Percentiles rank a stretch among this genome's conserved stretches.
Conservation (phyloP, 2,329 filamentous ascomycete species). For the Phaeomoniella chlamydospora region DNA sequence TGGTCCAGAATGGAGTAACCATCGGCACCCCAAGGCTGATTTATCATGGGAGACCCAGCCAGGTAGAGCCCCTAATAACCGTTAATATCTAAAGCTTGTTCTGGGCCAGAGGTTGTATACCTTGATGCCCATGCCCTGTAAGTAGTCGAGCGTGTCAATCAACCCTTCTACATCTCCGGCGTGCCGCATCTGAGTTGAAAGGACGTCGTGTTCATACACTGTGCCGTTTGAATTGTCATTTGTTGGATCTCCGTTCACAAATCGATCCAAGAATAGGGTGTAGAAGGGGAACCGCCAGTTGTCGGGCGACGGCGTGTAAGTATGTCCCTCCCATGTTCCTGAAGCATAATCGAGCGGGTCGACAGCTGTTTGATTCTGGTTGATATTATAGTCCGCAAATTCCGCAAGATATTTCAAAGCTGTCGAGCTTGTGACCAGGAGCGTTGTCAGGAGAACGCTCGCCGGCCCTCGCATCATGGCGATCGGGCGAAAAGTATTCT, state of each 20-base stretch:
- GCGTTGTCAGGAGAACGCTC: slow-evolving; percentile 13
- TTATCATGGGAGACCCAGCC: slow-evolving; percentile 49
- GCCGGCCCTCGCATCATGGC: slow-evolving; percentile 17
- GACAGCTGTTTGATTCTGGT: slow-evolving; percentile 41
- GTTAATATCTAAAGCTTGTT: slow-evolving; percentile 3
- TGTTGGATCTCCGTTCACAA: slow-evolving; percentile 48
- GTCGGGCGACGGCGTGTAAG: slow-evolving; percentile 37
- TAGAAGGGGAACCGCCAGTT: slow-evolving; percentile 56
- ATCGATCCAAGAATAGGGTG: slow-evolving; percentile 48
- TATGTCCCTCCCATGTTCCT: slow-evolving; percentile 35
- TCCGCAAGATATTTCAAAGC: slow-evolving; percentile 33
- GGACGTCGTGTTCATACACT: slow-evolving; percentile 44
- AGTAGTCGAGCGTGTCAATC: slow-evolving; percentile 46
- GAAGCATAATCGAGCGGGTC: slow-evolving; percentile 43
- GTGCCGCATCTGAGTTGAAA: slow-evolving; percentile 47
- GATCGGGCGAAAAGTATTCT: not conserved
- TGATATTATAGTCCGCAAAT: slow-evolving; percentile 43
- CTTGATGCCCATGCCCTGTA: slow-evolving; percentile 51
- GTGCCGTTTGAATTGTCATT: slow-evolving; percentile 51
- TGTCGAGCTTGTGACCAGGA: slow-evolving; percentile 12
- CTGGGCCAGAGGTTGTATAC: slow-evolving; percentile 14
- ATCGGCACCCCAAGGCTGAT: slow-evolving; percentile 49
- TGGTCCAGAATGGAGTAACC: slow-evolving; percentile 46
- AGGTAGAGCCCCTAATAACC: slow-evolving; percentile 39
- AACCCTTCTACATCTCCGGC: slow-evolving; percentile 46